phyloP scores from a whole-genome alignment of 345 rosid species.

The Eucalyptus tenuipes region DNA sequence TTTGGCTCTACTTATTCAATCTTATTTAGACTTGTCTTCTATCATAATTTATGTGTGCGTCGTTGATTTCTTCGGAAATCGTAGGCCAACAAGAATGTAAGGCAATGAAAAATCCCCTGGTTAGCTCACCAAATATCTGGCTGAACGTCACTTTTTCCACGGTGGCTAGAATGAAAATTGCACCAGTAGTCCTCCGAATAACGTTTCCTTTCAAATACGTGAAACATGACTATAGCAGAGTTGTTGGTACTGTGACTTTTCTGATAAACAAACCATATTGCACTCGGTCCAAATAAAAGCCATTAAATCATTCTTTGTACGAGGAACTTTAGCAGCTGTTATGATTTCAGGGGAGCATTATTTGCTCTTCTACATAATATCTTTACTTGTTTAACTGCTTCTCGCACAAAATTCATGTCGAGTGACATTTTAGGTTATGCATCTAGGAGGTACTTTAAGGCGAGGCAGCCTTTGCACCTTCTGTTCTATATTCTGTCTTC shows the following conservation, averaged over 20 bases:
- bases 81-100: neutral
- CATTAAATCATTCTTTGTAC: neutral
- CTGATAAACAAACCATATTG: neutral
- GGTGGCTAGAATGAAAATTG: neutral
- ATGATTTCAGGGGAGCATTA: neutral
- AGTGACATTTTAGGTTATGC: neutral
- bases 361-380: neutral
- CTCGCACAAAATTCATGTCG: neutral
- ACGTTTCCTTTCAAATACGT: neutral
- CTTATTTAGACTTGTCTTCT: neutral
- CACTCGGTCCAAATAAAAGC: neutral
- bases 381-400: neutral
- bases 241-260: neutral
- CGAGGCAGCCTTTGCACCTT: neutral
- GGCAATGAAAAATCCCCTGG: neutral
- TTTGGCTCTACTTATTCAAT: neutral
- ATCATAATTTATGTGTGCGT: neutral
- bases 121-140: neutral
- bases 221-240: neutral
- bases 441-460: neutral
- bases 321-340: neutral
- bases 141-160: neutral
- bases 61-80: neutral
- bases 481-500: neutral
- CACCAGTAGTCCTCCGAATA: neutral